A percentile compares a stretch with the other conserved stretches of the same genome.
Conservation (phyloP, 805 yeast species). For the Komagataella populi region DNA sequence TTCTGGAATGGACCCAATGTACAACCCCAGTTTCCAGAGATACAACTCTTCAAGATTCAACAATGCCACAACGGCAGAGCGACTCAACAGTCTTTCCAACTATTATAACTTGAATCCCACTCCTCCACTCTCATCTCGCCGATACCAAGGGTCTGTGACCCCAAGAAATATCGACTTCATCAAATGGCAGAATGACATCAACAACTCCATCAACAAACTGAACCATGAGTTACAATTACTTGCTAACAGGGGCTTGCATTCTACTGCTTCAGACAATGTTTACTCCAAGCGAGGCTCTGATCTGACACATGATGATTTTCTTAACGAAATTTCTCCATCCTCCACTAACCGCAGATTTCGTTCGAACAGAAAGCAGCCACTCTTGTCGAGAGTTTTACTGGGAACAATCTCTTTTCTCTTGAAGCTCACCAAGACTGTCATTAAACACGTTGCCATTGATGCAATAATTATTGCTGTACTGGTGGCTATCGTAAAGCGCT, state of each 20-base stretch:
- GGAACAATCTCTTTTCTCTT: constrained; percentile 3
- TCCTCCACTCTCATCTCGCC: constrained; percentile 4
- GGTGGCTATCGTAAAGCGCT: constrained; percentile 6
- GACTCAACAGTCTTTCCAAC: constrained; percentile 4
- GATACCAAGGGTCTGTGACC: constrained; percentile 5
- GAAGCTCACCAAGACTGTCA: constrained; percentile 4
- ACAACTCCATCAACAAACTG: constrained; percentile 28
- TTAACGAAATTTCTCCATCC: neutral
- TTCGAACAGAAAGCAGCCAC: neutral
- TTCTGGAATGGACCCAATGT: neutral
- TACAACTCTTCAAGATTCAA: constrained; percentile 1
- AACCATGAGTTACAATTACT: constrained; percentile 22
- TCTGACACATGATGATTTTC: neutral
- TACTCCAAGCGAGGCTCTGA: neutral
- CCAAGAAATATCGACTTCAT: constrained; percentile 21
- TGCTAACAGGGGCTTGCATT: constrained; percentile 3
- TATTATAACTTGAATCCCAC: constrained; percentile 7
- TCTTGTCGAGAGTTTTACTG: neutral
- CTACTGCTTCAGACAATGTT: neutral
- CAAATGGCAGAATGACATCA: constrained; percentile 42
- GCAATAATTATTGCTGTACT: constrained; percentile 8
- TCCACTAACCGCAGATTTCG: neutral
- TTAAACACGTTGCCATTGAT: constrained; percentile 12
- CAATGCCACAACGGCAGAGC: constrained; percentile 3
- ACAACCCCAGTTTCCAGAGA: constrained; percentile 9